Evolutionary conservation across 345 rosid genomes (phyloP).

Genomic region (Citrus hindsii): DNA sequence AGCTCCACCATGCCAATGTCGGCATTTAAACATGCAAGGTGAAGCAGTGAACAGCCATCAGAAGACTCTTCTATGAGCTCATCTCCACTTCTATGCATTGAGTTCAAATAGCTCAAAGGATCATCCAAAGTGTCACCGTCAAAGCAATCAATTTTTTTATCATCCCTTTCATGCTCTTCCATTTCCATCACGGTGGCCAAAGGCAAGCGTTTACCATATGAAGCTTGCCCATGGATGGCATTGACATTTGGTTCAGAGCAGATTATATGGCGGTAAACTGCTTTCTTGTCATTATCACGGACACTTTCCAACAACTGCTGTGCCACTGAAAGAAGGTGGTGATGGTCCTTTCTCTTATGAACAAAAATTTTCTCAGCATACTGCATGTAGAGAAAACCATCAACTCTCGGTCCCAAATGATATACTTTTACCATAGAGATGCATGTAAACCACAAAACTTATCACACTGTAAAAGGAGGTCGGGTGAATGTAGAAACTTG

Average conservation of each 20-base stretch:
- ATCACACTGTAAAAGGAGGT: not conserved
- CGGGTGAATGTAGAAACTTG: not conserved
- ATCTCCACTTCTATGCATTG: constrained; percentile 28
- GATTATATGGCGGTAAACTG: constrained; percentile 64
- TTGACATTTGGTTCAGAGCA: constrained; percentile 59
- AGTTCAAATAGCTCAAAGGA: constrained; percentile 26
- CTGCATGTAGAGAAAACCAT: constrained; percentile 35
- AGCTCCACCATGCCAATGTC: constrained; percentile 79
- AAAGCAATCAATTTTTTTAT: constrained; percentile 31
- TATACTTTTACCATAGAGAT: not conserved
- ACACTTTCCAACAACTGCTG: constrained; percentile 62
- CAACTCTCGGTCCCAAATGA: not conserved
- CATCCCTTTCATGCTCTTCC: constrained; percentile 27
- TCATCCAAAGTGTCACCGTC: constrained; percentile 37
- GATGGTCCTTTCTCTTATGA: constrained; percentile 40
- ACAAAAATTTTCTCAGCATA: constrained; percentile 61
- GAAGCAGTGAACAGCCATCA: constrained; percentile 65
- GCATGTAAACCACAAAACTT: not conserved
- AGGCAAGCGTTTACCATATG: constrained; percentile 36
- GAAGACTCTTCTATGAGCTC: constrained; percentile 36
- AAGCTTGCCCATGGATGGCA: constrained; percentile 51
- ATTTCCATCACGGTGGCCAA: constrained; percentile 33
- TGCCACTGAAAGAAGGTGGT: constrained; percentile 38
- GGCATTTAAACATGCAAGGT: constrained; percentile 72
- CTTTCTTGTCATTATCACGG: constrained; percentile 60